phyloP scores from a whole-genome alignment of 2,329 filamentous ascomycete genomes.

The Massarina eburnea region DNA sequence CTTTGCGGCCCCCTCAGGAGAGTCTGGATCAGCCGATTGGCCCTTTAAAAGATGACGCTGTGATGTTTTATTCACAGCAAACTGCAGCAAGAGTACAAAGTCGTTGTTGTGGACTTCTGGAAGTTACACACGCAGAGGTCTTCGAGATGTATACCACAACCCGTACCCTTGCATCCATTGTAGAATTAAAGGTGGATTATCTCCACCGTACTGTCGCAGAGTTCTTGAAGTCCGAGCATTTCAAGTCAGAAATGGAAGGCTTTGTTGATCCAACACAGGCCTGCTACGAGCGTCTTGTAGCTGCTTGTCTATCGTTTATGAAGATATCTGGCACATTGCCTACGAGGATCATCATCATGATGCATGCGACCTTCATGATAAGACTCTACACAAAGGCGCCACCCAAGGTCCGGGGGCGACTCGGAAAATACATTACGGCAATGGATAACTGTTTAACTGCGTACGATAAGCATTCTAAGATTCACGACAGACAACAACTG shows the following conservation, averaged over 20 bases:
- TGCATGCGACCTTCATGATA: neutral
- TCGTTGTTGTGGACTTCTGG: slow-evolving; percentile 14
- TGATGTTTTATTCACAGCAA: slow-evolving; percentile 1
- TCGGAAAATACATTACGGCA: too few species aligned
- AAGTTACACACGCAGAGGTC: neutral
- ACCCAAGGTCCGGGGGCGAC: too few species aligned
- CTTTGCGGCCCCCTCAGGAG: neutral
- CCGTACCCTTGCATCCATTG: neutral
- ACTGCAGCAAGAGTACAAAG: slow-evolving; percentile 6
- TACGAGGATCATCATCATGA: neutral
- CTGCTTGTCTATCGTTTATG: slow-evolving; percentile 4
- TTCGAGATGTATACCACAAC: neutral
- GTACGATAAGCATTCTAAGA: too few species aligned
- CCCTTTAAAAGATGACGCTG: neutral
- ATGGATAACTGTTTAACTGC: too few species aligned
- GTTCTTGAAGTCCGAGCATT: slow-evolving; percentile 5
- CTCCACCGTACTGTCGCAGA: slow-evolving; percentile 15
- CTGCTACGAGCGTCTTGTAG: neutral
- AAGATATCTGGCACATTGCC: neutral
- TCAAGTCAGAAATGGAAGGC: slow-evolving; percentile 5
- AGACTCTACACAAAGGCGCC: too few species aligned
- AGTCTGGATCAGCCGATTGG: neutral
- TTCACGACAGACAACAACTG: neutral
- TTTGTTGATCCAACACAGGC: slow-evolving; percentile 2
- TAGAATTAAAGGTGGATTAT: slow-evolving; percentile 1